Conservation (phyloP, 176 grass and related monocot genomes). For the Eleusine coracana region DNA sequence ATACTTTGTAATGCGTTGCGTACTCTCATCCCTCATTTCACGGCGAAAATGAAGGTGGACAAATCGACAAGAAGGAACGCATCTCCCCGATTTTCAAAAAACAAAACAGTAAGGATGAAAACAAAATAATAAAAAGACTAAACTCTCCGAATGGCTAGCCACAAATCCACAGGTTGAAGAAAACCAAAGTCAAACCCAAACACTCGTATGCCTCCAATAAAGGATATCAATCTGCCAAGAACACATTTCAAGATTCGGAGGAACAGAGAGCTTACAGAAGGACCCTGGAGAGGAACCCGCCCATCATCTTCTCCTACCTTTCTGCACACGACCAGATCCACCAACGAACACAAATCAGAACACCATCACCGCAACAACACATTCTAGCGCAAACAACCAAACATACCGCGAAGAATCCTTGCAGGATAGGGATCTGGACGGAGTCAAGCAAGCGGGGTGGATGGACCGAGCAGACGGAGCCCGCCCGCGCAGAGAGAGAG, state of each 20-base stretch:
- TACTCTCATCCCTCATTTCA: slow-evolving; percentile 31
- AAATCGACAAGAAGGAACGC: slow-evolving; percentile 45
- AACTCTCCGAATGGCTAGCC: slow-evolving; percentile 3
- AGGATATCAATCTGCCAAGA: slow-evolving; percentile 14
- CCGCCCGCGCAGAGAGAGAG: slow-evolving; percentile 30
- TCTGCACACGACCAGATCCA: slow-evolving; percentile 53
- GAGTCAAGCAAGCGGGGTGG: not conserved
- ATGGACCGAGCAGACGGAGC: slow-evolving; percentile 20
- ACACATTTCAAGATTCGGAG: slow-evolving; percentile 45
- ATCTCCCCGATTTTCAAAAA: slow-evolving; percentile 25
- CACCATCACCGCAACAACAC: not conserved
- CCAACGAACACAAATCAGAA: slow-evolving; percentile 34
- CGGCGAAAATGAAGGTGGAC: slow-evolving; percentile 40
- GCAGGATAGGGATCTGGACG: slow-evolving; percentile 43
- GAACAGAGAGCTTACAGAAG: slow-evolving; percentile 58
- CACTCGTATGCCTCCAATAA: not conserved
- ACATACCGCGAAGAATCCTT: slow-evolving; percentile 11
- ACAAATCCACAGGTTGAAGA: slow-evolving; percentile 15
- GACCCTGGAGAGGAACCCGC: slow-evolving; percentile 77
- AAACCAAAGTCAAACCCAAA: not conserved
- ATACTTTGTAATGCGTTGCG: slow-evolving; percentile 28
- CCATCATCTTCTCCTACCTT: slow-evolving; percentile 62
- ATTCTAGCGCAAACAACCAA: slow-evolving; percentile 7
- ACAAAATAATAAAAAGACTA: slow-evolving; percentile 3
- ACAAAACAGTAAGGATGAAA: slow-evolving; percentile 4